phyloP scores from a whole-genome alignment of 768 basidiomycete species.

The Pleurotus sapidus region DNA sequence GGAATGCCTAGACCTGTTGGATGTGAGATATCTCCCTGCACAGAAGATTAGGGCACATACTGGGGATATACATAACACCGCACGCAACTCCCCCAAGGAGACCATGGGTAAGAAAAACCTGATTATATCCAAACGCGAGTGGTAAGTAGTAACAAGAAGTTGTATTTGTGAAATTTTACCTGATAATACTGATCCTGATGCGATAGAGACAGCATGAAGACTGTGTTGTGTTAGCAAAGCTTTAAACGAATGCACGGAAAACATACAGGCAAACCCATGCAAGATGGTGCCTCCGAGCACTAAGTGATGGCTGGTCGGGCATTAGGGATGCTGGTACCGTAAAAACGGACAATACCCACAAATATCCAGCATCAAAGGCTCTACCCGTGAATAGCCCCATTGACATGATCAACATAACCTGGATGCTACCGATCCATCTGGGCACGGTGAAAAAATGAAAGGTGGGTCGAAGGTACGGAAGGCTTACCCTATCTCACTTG shows the following conservation, averaged over 20 bases:
- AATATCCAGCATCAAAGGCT: conserved; percentile 51
- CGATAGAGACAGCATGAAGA: conserved; percentile 30
- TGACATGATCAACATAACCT: conserved; percentile 43
- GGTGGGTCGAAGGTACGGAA: neutral
- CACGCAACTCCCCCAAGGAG: conserved; percentile 44
- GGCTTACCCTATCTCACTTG: conserved; percentile 34
- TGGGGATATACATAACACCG: conserved; percentile 45
- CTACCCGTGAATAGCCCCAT: conserved; percentile 44
- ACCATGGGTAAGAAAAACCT: conserved; percentile 54
- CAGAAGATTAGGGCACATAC: conserved; percentile 10
- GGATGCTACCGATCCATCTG: conserved; percentile 46
- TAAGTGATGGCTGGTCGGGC: conserved; percentile 19
- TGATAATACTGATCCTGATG: conserved; percentile 26
- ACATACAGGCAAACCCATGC: conserved; percentile 20
- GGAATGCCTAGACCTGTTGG: conserved; percentile 38
- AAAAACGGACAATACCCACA: conserved; percentile 26
- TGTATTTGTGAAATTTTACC: conserved; percentile 10
- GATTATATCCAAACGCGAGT: neutral
- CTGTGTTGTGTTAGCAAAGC: neutral
- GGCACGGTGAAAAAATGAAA: neutral
- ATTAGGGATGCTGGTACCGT: neutral
- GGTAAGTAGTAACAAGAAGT: neutral
- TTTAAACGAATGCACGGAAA: neutral
- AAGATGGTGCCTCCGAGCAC: conserved; percentile 25
- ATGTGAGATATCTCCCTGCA: neutral